A percentile compares a stretch with the other conserved stretches of the same genome.
phyloP scores from a whole-genome alignment of 2,329 filamentous ascomycete genomes.

The Aspergillus amoenus region DNA sequence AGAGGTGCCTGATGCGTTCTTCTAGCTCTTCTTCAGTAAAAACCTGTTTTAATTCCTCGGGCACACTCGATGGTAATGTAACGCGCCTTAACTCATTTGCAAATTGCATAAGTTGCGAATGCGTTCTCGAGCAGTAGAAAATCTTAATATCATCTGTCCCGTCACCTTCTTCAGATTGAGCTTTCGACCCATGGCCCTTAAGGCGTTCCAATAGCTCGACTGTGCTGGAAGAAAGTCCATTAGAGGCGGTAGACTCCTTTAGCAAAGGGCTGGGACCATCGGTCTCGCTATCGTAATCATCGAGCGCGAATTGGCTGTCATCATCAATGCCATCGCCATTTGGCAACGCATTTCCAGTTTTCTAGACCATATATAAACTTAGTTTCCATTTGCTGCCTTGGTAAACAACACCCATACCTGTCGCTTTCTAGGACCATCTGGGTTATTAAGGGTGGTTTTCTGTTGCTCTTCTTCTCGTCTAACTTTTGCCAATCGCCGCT shows the following conservation, averaged over 20 bases:
- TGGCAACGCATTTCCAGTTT: slow-evolving; percentile 21
- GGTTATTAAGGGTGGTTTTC: slow-evolving; percentile 50
- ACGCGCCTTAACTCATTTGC: slow-evolving; percentile 78
- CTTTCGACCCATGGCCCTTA: slow-evolving; percentile 44
- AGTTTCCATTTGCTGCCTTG: background rate
- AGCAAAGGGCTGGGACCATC: slow-evolving; percentile 40
- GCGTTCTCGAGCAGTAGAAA: slow-evolving; percentile 88
- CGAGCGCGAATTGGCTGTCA: slow-evolving; percentile 72
- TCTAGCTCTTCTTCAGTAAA: slow-evolving; percentile 30
- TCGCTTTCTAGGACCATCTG: slow-evolving; percentile 51
- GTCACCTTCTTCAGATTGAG: slow-evolving; percentile 41
- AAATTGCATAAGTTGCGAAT: slow-evolving; percentile 89
- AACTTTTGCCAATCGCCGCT: slow-evolving; percentile 66
- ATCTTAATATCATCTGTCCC: slow-evolving; percentile 70
- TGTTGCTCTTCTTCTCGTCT: slow-evolving; percentile 62
- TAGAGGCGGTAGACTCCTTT: slow-evolving; percentile 32
- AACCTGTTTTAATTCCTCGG: slow-evolving; percentile 37
- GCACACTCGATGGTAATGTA: slow-evolving; percentile 70
- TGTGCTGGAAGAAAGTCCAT: slow-evolving; percentile 70
- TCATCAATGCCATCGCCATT: slow-evolving; percentile 36
- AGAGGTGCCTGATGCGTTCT: slow-evolving; percentile 74
- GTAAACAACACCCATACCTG: slow-evolving; percentile 30
- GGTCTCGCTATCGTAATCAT: slow-evolving; percentile 68
- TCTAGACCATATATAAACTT: slow-evolving; percentile 23
- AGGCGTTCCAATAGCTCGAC: slow-evolving; percentile 69